These are phyloP conservation scores for Lasiosphaeria miniovina DNA, from an alignment of 495 filamentous ascomycete genomes.

Conservation along the genomic window DNA sequence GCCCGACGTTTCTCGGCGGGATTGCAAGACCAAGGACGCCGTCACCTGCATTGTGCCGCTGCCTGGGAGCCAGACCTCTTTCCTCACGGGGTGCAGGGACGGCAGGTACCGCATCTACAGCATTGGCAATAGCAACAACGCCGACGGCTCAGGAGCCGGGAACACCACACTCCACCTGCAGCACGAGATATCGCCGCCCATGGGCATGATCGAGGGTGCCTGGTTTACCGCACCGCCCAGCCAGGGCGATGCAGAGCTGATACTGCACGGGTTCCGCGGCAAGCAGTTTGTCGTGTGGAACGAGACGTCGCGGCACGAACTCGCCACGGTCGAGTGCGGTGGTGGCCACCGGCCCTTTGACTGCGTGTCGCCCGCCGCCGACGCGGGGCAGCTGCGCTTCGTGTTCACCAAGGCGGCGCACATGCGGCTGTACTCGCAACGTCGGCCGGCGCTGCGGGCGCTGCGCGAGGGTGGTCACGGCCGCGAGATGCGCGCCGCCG, in stretches of 20 bases:
- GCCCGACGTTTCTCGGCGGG: slow-evolving; percentile 18
- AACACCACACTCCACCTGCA: slow-evolving; percentile 25
- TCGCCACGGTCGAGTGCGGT: slow-evolving; percentile 72
- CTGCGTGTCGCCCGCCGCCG: slow-evolving; percentile 44
- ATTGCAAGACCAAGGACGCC: slow-evolving; percentile 61
- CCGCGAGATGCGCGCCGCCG: slow-evolving; percentile 77
- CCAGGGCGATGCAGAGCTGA: slow-evolving; percentile 45
- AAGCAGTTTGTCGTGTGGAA: slow-evolving; percentile 79
- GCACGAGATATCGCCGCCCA: slow-evolving; percentile 51
- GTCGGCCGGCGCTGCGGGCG: slow-evolving; percentile 43
- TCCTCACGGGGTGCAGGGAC: slow-evolving; percentile 72
- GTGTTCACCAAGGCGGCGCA: slow-evolving; percentile 56
- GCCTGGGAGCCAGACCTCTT: slow-evolving; percentile 29
- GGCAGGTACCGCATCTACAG: slow-evolving; percentile 64
- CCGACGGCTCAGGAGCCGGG: neutral
- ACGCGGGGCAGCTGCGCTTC: slow-evolving; percentile 39
- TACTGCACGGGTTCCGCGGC: slow-evolving; percentile 77
- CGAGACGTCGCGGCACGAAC: slow-evolving; percentile 60
- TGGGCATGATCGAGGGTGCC: slow-evolving; percentile 67
- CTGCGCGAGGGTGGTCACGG: slow-evolving; percentile 75
- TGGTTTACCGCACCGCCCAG: slow-evolving; percentile 46
- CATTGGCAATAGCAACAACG: slow-evolving; percentile 9
- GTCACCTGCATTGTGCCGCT: slow-evolving; percentile 61
- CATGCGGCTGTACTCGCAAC: slow-evolving; percentile 52
- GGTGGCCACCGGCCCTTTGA: slow-evolving; percentile 75